A percentile compares a stretch with the other conserved stretches of the same genome.
These are phyloP conservation scores for Paecilomyces dactylethromorphus DNA, from an alignment of 2,329 filamentous ascomycete genomes.

Conservation along the genomic window DNA sequence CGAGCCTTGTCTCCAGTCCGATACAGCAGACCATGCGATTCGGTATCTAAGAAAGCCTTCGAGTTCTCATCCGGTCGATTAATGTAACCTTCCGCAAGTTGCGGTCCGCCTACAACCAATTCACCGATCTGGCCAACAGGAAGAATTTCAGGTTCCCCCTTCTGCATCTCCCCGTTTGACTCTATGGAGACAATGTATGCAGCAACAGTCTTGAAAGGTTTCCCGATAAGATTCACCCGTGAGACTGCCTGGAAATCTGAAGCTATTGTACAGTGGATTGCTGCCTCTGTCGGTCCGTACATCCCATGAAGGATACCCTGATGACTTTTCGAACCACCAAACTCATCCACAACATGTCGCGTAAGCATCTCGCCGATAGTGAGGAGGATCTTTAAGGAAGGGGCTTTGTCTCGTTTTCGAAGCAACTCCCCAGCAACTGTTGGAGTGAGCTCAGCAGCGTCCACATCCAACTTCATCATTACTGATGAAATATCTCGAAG, in stretches of 20 bases:
- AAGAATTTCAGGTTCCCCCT: slow-evolving; percentile 45
- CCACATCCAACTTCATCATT: slow-evolving; percentile 60
- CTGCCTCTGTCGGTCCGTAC: slow-evolving; percentile 90
- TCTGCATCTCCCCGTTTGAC: slow-evolving; percentile 12
- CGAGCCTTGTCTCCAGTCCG: slow-evolving; percentile 78
- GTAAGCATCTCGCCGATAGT: slow-evolving; percentile 95
- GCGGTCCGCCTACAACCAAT: slow-evolving; percentile 71
- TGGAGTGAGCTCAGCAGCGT: slow-evolving; percentile 83
- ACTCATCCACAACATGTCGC: slow-evolving; percentile 67
- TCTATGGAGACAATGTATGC: slow-evolving; percentile 59
- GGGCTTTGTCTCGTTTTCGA: slow-evolving; percentile 59
- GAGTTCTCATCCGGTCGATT: slow-evolving; percentile 72
- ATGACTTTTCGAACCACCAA: slow-evolving; percentile 53
- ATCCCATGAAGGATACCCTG: slow-evolving; percentile 76
- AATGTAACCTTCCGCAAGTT: slow-evolving; percentile 74
- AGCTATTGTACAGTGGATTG: slow-evolving; percentile 82
- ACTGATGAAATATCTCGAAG: slow-evolving; percentile 66
- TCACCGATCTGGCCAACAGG: slow-evolving; percentile 67
- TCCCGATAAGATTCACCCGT: slow-evolving; percentile 64
- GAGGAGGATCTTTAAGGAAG: slow-evolving; percentile 62
- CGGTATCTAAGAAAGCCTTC: slow-evolving; percentile 62
- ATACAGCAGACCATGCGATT: slow-evolving; percentile 63
- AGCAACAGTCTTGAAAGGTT: slow-evolving; percentile 74
- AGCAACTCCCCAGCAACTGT: slow-evolving; percentile 77
- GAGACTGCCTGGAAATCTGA: slow-evolving; percentile 52